Base-by-base conservation (phyloP, 441 rosid species). In the Gossypium trilobum region DNA sequence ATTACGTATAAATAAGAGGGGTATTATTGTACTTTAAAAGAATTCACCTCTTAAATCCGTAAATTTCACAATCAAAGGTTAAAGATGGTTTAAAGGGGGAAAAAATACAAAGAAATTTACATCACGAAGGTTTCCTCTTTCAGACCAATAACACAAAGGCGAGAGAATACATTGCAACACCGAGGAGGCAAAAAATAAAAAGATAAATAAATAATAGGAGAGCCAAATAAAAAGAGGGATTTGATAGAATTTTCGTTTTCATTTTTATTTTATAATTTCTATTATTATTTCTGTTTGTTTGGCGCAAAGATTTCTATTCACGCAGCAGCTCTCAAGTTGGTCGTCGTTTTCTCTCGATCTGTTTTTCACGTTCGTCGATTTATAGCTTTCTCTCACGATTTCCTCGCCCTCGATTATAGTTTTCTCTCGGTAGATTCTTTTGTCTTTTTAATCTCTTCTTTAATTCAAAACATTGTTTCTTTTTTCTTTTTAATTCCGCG, bases 111-210 rank as follows among this genome's bases (percentile, higher is more conserved):
- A 56, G 1, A 19, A 10, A 25, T 48, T 73, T 71, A 7, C 63
- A 5, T 65, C 82, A 54, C 79, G 77, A 81, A 78, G 87, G 81
- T 79, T 79, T 82, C 85, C 70, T 77, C 81, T 68, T 77, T 76
- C 78, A 75, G 86, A 65, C 81, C 82, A 48, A 74, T 79, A 80
- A 76, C 71, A 70, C 68, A 33, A 77, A 81, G 46, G 73, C 77
- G 81, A 70, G 80, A 54, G 76, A 73, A 52, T 52, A 52, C 56
- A 52, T 14, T 7, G 44, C 70, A 50, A 66, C 42, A 70, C 68
- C 10, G 75, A 75, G 78, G 78, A 16, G 48, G 48, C 2, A 51
- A 51, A 51, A 51, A 14, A 14, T 1, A 13, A 17, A 14, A 52
- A 16, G 57, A 52, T 46, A 46, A 73, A 33, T 33, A 33, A 33